A percentile compares a stretch with the other conserved stretches of the same genome.
Conservation (phyloP, 306 rosid species). For the Albizia julibrissin region DNA sequence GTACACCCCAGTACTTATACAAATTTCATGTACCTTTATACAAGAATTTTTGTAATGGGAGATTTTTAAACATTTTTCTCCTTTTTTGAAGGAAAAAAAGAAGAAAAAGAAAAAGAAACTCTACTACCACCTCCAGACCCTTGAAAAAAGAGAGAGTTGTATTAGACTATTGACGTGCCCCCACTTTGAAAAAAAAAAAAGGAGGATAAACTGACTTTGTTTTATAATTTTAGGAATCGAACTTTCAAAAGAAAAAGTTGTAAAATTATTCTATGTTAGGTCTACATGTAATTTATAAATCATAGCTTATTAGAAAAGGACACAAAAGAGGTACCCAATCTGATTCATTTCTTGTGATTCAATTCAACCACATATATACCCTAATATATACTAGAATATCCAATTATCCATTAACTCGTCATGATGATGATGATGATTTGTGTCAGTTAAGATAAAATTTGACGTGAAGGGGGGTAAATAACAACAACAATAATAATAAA, state of each 20-base stretch:
- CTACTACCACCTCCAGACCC: no score
- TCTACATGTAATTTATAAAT: background rate
- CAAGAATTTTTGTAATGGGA: no score
- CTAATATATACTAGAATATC: background rate
- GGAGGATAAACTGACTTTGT: background rate
- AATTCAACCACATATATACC: background rate
- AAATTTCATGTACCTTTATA: background rate
- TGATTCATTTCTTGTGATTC: constrained; percentile 35
- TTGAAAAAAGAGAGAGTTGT: background rate
- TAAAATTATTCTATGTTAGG: background rate
- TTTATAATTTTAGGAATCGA: background rate
- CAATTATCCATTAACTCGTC: constrained; percentile 10
- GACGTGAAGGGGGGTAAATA: background rate
- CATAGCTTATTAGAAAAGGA: background rate
- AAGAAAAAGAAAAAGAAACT: no score
- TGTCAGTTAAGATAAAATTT: constrained; percentile 15
- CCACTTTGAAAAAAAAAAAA: background rate
- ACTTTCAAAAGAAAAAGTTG: background rate
- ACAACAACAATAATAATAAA: background rate
- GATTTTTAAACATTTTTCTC: no score
- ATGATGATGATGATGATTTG: background rate
- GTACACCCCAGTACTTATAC: background rate
- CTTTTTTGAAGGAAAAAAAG: no score
- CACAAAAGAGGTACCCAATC: background rate
- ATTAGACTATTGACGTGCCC: no score